Percentiles rank a stretch among this genome's conserved stretches.
These are phyloP conservation scores for sunflower (Helianthus annuus) DNA, from an alignment of 129 eudicot genomes.

Conservation along the genomic window DNA sequence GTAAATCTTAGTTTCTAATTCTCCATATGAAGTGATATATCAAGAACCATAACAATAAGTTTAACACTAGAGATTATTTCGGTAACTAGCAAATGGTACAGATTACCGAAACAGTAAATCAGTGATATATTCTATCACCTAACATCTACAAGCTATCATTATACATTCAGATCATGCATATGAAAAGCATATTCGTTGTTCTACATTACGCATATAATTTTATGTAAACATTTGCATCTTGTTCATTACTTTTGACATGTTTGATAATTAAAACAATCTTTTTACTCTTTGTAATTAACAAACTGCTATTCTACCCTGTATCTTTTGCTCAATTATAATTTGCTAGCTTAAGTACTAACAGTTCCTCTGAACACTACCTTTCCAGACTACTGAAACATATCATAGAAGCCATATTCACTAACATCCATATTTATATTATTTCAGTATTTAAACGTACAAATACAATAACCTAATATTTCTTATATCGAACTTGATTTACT, in stretches of 20 bases:
- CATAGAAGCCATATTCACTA: neutral
- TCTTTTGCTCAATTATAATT: neutral
- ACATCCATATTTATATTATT: neutral
- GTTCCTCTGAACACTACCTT: neutral
- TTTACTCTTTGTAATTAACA: neutral
- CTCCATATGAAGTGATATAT: constrained; percentile 11
- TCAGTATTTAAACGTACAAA: neutral
- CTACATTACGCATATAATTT: neutral
- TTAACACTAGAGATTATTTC: neutral
- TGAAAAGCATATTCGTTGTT: neutral
- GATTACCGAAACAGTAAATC: neutral
- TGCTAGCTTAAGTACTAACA: constrained; percentile 9
- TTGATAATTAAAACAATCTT: neutral
- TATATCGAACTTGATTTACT: neutral
- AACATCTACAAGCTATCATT: constrained; percentile 1
- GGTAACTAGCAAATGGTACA: neutral
- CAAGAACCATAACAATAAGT: neutral
- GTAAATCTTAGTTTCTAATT: neutral
- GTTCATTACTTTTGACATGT: neutral
- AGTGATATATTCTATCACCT: neutral
- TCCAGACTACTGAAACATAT: constrained; percentile 4
- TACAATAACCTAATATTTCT: neutral
- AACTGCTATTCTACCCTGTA: constrained; percentile 4
- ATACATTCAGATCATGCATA: neutral
- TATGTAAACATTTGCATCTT: neutral